Evolutionary conservation across 495 filamentous ascomycete genomes (phyloP), one percentile per base, ranked within the genome.

Genomic region (Penicillium steckii): DNA sequence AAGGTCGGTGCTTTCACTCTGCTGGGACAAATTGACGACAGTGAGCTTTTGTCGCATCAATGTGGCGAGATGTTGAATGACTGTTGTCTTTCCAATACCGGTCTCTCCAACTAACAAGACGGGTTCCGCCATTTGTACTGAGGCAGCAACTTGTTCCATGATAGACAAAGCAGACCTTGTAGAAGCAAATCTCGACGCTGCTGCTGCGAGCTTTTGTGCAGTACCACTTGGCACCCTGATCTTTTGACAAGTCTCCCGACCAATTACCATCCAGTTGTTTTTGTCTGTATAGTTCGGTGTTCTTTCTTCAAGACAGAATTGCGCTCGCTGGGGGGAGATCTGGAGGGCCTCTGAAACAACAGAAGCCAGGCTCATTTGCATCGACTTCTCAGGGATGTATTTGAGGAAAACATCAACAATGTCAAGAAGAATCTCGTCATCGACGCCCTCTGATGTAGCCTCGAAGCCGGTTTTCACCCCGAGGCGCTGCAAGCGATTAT

Each of bases 61-160:
- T 25, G 87, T 83, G 3, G 95, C 91, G 50, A 99, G 75, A 58
- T 96, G 91, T 63, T 99, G 95, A 38, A 99, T 84, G 10, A 93
- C 85, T 1, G 92, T 92, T 2, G 95, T 99, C 70, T 99, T 99
- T 61, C 95, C 95, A 44, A 94, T 96, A 71, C 95, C 95, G 3
- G 95, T 99, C 72, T 99, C 95, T 55, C 95, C 95, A 30, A 99
- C 94, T 44, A 99, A 82, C 23, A 99, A 71, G 8, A 95, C 81
- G 2, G 95, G 94, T 62, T 99, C 95, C 3, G 83, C 80, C 67
- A 91, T 84, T 50, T 87, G 82, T 12, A 97, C 80, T 1, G 91
- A 85, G 24, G 87, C 85, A 4, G 87, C 85, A 51, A 96, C 86
- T 65, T 93, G 89, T 62, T 99, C 94, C 54, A 97, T 78, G 4